Base-by-base conservation (phyloP, 441 rosid species). In the Jatropha multifida region DNA sequence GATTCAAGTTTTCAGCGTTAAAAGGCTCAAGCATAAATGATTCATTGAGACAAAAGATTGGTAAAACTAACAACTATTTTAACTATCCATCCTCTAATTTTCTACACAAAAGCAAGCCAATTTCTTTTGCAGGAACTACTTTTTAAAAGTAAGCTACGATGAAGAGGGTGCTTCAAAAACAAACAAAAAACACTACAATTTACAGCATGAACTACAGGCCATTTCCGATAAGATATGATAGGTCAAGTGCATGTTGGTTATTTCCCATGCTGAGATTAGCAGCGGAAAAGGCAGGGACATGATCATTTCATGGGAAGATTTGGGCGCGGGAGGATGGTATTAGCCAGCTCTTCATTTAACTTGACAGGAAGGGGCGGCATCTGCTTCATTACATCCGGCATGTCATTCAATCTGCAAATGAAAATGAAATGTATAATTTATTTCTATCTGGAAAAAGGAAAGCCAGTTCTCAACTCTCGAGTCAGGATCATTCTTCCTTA, bases 291-390 rank as follows among this genome's bases (percentile, higher is more conserved):
- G 74, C 41, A 1, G 51, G 59, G 6, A 72, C 82, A 79, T 20
- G 38, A 55, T 71, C 75, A 78, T 69, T 74, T 79, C 75, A 63
- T 69, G 13, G 59, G 72, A 69, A 69, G 76, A 75, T 68, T 56
- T 42, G 83, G 18, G 11, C 49, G 71, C 54, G 74, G 71, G 55
- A 84, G 76, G 69, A 88, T 74, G 72, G 79, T 54, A 71, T 78
- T 73, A 38, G 78, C 80, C 18, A 86, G 87, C 18, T 80, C 83
- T 2, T 85, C 84, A 6, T 81, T 81, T 68, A 91, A 14, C 72
- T 40, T 71, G 67, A 79, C 86, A 0, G 87, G 87, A 37, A 88
- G 83, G 5, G 79, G 72, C 23, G 92, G 96, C 93, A 89, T 88
- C 83, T 78, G 85, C 82, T 79, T 83, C 88, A 82, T 86, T 55